phyloP scores from a whole-genome alignment of 2,329 filamentous ascomycete genomes.

The Grosmannia huntii region DNA sequence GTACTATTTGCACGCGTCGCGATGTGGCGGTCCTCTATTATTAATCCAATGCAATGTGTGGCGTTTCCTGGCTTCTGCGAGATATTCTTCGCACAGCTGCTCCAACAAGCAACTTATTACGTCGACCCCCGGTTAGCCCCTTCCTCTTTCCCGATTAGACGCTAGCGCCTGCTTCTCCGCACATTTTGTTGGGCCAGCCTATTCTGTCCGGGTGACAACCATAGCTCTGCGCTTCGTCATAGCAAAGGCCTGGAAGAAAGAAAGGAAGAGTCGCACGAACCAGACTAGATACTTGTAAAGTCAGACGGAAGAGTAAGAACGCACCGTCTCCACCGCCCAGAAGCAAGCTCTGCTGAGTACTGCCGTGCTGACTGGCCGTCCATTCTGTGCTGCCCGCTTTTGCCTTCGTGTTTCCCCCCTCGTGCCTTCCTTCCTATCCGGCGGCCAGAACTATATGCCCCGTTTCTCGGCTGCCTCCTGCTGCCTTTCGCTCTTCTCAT shows the following conservation, averaged over 20 bases:
- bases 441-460: neutral
- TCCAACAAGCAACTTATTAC: neutral
- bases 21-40: too few relatives aligned
- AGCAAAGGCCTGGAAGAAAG: neutral
- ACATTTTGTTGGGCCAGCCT: slow-evolving; percentile 1
- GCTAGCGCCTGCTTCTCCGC: slow-evolving; percentile 1
- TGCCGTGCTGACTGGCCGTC: neutral
- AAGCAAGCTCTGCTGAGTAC: neutral
- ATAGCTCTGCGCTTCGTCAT: neutral
- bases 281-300: neutral
- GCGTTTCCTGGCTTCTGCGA: neutral
- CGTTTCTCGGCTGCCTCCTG: neutral
- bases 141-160: neutral
- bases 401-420: neutral
- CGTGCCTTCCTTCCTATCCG: neutral
- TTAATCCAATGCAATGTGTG: neutral
- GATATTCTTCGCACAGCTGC: neutral
- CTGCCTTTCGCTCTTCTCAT: neutral
- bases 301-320: neutral
- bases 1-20: too few relatives aligned
- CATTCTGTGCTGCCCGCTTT: neutral
- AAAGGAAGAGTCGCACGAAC: neutral
- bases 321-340: neutral
- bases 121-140: neutral
- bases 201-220: neutral